Evolutionary conservation across 1,139 yeast genomes (phyloP).

Genomic region (Yamadazyma sp.): DNA sequence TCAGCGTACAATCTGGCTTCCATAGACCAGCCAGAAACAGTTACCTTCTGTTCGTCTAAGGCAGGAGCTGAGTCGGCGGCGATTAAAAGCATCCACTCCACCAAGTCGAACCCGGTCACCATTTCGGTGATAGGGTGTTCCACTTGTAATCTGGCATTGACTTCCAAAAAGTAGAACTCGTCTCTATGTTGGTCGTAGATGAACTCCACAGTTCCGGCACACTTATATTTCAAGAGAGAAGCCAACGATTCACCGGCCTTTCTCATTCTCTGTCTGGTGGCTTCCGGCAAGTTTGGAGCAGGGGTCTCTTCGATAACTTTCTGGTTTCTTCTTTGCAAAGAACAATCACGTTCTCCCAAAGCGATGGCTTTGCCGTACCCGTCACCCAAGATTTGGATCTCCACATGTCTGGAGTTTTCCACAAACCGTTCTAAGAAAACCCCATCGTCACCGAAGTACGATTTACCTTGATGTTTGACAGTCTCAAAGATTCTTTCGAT

Average conservation of each 20-base stretch:
- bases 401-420: constrained; percentile 93
- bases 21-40: constrained; percentile 84
- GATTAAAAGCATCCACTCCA: constrained; percentile 92
- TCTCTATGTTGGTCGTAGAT: constrained; percentile 84
- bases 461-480: constrained; percentile 89
- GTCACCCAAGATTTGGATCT: constrained; percentile 94
- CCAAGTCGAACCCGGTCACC: constrained; percentile 92
- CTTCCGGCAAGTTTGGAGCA: constrained; percentile 86
- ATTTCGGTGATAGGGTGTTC: constrained; percentile 97
- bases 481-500: constrained; percentile 82
- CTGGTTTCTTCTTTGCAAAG: constrained; percentile 95
- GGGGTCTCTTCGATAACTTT: constrained; percentile 97
- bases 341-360: constrained; percentile 95
- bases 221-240: constrained; percentile 77
- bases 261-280: constrained; percentile 74
- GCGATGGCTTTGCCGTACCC: constrained; percentile 92
- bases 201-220: constrained; percentile 97
- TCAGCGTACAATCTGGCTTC: constrained; percentile 97
- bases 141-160: constrained; percentile 94
- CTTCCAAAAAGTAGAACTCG: constrained; percentile 92
- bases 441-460: constrained; percentile 93
- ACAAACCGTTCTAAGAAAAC: constrained; percentile 93
- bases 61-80: constrained; percentile 90
- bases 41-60: constrained; percentile 51
- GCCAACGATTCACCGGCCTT: constrained; percentile 83